phyloP scores from a whole-genome alignment of 1,284 basidiomycete species.

The Lignosus rhinocerotis region DNA sequence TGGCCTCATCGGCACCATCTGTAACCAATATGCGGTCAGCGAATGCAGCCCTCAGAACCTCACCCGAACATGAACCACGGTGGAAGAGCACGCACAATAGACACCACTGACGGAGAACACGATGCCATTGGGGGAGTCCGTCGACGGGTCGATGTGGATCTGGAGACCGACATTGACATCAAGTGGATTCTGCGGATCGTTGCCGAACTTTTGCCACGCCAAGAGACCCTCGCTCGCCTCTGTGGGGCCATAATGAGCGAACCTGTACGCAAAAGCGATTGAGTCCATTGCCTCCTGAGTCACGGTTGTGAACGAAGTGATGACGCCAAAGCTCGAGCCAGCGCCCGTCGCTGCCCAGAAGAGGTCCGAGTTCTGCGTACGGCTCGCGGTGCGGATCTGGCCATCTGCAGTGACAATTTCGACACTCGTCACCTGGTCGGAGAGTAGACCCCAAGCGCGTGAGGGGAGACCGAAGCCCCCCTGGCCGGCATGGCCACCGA shows the following conservation, averaged over 20 bases:
- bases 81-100: not conserved
- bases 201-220: too few relatives aligned
- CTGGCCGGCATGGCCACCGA: constrained; percentile 10
- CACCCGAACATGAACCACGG: not conserved
- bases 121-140: not conserved
- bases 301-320: too few relatives aligned
- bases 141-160: not conserved
- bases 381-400: too few relatives aligned
- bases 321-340: too few relatives aligned
- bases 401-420: too few relatives aligned
- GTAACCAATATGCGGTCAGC: not conserved
- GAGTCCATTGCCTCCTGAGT: too few relatives aligned
- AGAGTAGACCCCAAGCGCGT: constrained; percentile 8
- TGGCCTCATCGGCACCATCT: not conserved
- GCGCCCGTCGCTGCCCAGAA: too few relatives aligned
- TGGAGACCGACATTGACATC: not conserved
- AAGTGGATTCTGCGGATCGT: too few relatives aligned
- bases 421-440: constrained; percentile 6
- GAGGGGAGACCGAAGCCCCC: constrained; percentile 11
- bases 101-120: not conserved
- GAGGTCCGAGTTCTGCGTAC: too few relatives aligned
- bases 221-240: too few relatives aligned
- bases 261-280: too few relatives aligned
- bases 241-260: too few relatives aligned
- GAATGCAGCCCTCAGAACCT: not conserved